Evolutionary conservation across 2,329 filamentous ascomycete species (phyloP).

Genomic region (Simplicillium aogashimaense): DNA sequence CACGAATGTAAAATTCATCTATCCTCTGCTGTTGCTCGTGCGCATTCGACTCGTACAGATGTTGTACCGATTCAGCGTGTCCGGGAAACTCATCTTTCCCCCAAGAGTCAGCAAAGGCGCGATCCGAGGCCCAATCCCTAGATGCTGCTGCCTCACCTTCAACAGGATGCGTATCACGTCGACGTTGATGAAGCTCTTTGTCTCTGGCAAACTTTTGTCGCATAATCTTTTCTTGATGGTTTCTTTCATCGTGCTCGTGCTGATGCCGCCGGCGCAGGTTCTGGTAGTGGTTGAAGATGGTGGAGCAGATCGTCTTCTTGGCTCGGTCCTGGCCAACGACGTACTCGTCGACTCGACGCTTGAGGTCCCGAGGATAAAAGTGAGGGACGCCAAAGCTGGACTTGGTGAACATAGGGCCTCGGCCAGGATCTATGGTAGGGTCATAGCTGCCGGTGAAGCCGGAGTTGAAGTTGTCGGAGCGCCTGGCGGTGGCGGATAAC

Average conservation of each 20-base stretch:
- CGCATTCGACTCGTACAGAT: slow-evolving; percentile 24
- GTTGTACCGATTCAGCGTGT: slow-evolving; percentile 36
- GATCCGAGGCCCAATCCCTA: slow-evolving; percentile 14
- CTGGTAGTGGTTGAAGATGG: slow-evolving; percentile 96
- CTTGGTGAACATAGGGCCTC: slow-evolving; percentile 52
- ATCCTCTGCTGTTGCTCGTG: slow-evolving; percentile 19
- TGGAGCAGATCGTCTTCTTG: slow-evolving; percentile 86
- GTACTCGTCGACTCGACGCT: slow-evolving; percentile 88
- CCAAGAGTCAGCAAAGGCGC: slow-evolving; percentile 22
- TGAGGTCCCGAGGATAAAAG: slow-evolving; percentile 61
- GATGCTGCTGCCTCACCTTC: slow-evolving; percentile 51
- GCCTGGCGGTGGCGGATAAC: slow-evolving; percentile 20
- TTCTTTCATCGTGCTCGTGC: slow-evolving; percentile 58
- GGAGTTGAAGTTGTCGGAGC: slow-evolving; percentile 41
- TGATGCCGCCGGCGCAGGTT: slow-evolving; percentile 69
- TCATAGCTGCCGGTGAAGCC: slow-evolving; percentile 53
- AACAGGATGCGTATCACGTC: slow-evolving; percentile 58
- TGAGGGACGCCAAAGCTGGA: slow-evolving; percentile 48
- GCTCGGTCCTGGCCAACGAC: slow-evolving; percentile 93
- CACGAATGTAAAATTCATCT: slow-evolving; percentile 37
- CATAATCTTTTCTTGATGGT: slow-evolving; percentile 51
- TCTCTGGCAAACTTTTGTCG: slow-evolving; percentile 65
- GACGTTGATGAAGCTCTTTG: slow-evolving; percentile 43
- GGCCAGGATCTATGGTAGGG: slow-evolving; percentile 38
- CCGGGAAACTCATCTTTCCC: slow-evolving; percentile 43